Conservation (phyloP, 108 stramenopile species). For the Fragilaria radians region DNA sequence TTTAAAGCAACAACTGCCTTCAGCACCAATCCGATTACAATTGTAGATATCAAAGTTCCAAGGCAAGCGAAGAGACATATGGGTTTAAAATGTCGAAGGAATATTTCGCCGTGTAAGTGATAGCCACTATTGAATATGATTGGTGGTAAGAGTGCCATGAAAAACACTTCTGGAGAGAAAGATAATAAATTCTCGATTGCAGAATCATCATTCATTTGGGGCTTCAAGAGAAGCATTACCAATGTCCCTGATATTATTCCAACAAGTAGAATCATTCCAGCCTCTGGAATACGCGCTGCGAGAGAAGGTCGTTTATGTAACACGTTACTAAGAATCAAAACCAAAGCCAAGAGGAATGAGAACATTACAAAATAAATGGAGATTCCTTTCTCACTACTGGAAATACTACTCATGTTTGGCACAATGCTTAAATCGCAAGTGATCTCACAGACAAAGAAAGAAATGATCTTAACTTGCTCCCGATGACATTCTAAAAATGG, state of each 20-base stretch:
- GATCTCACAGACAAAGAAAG: no score
- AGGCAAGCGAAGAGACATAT: slow-evolving; percentile 59
- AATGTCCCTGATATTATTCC: slow-evolving; percentile 55
- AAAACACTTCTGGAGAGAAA: slow-evolving; percentile 67
- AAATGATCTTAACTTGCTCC: no score
- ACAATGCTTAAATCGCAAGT: no score
- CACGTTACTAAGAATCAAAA: slow-evolving; percentile 7
- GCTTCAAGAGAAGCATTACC: slow-evolving; percentile 14
- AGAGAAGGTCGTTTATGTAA: slow-evolving; percentile 37
- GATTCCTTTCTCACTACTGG: slow-evolving; percentile 31
- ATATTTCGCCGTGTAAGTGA: slow-evolving; percentile 47
- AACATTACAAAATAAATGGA: slow-evolving; percentile 45
- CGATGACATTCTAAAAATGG: no score
- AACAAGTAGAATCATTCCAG: slow-evolving; percentile 51
- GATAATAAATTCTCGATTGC: slow-evolving; percentile 31
- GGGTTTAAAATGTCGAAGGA: slow-evolving; percentile 54
- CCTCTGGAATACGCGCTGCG: slow-evolving; percentile 58
- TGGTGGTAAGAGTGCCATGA: slow-evolving; percentile 72
- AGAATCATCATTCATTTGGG: slow-evolving; percentile 7
- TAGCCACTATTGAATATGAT: slow-evolving; percentile 87
- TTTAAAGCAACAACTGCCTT: slow-evolving; percentile 21
- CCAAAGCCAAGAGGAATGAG: slow-evolving; percentile 28
- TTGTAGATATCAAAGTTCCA: slow-evolving; percentile 58
- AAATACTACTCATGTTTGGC: no score
- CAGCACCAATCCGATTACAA: slow-evolving; percentile 44